phyloP scores from a whole-genome alignment of 441 rosid species.

The Syzygium syzygioides region DNA sequence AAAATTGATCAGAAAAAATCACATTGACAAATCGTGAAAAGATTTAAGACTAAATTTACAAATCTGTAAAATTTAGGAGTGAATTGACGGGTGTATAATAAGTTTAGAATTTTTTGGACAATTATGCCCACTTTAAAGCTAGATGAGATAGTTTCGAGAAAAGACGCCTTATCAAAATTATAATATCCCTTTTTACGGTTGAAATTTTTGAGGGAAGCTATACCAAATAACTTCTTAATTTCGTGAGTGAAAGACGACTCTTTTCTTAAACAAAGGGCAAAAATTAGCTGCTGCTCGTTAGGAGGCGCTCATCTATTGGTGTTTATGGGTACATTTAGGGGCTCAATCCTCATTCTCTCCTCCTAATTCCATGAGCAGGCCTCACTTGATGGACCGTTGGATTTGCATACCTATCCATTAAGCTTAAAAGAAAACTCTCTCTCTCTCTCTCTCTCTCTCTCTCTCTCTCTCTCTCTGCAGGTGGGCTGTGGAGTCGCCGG shows the following conservation, averaged over 20 bases:
- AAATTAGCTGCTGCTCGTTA: not conserved
- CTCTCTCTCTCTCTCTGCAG: no score
- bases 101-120: no score
- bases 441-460: no score
- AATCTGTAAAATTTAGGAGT: rapidly evolving
- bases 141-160: not conserved
- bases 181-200: not conserved
- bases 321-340: not conserved
- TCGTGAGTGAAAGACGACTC: not conserved
- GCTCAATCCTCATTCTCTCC: not conserved
- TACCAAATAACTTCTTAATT: not conserved
- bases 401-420: not conserved
- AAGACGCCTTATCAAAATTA: rapidly evolving
- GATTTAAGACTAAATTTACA: not conserved
- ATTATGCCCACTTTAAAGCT: no score
- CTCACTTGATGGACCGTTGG: rapidly evolving
- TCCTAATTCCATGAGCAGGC: not conserved
- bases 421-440: not conserved
- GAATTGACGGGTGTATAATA: rapidly evolving
- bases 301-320: not conserved
- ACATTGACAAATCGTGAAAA: not conserved
- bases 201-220: not conserved
- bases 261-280: not conserved
- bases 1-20: not conserved
- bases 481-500: not conserved